Conservation (phyloP, 768 basidiomycete species). For the Naganishia onofrii region DNA sequence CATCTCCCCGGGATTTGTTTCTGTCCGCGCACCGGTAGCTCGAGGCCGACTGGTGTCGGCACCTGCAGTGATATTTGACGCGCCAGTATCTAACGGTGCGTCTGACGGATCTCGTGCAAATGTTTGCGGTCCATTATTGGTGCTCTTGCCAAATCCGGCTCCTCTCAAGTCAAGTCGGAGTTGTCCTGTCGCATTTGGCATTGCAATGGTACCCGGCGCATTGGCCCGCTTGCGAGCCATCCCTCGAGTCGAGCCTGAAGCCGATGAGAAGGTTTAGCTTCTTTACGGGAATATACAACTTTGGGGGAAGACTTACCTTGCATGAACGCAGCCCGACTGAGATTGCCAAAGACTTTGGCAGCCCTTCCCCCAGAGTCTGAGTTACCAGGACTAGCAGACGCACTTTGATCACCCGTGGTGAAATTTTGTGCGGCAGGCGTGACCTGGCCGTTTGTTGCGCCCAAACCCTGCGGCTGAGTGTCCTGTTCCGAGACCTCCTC, state of each 20-base stretch:
- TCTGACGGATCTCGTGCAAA: background rate
- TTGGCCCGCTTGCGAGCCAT: constrained; percentile 1
- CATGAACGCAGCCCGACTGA: constrained; percentile 54
- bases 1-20: constrained; percentile 37
- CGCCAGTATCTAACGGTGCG: constrained; percentile 4
- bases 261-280: background rate
- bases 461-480: background rate
- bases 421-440: background rate
- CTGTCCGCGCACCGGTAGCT: constrained; percentile 31
- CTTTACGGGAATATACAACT: background rate
- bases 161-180: constrained; percentile 17
- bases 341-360: constrained; percentile 32
- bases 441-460: background rate
- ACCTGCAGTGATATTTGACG: constrained; percentile 12
- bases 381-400: background rate
- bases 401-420: constrained; percentile 29
- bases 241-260: constrained; percentile 38
- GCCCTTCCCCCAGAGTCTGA: background rate
- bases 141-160: background rate
- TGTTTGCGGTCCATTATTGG: background rate
- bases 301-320: constrained; percentile 39
- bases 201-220: constrained; percentile 10
- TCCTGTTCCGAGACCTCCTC: constrained; percentile 11
- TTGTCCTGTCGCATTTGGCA: background rate
- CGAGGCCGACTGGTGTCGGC: background rate